Conservation (phyloP, 2,329 filamentous ascomycete genomes). For the Claviceps sp. region DNA sequence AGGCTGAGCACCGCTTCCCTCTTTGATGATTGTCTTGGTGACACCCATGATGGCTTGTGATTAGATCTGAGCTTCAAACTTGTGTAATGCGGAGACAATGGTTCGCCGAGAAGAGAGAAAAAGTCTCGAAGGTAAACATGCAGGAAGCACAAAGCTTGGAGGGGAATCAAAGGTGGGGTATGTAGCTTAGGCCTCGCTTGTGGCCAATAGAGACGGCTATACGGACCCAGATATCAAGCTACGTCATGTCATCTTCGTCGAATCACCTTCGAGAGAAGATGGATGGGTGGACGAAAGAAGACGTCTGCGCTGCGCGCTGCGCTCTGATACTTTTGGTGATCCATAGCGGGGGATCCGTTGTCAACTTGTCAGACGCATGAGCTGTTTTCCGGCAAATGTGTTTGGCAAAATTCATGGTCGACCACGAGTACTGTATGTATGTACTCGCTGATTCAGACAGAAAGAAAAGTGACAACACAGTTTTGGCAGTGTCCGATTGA, state of each 20-base stretch:
- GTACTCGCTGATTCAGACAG: too few species aligned
- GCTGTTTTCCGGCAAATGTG: too few species aligned
- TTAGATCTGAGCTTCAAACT: neutral
- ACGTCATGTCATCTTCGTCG: constrained; percentile 1
- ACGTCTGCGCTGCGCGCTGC: neutral
- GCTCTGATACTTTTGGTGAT: too few species aligned
- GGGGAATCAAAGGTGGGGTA: neutral
- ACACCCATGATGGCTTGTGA: constrained; percentile 51
- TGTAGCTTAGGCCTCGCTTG: neutral
- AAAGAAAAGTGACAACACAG: too few species aligned
- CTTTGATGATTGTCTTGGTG: constrained; percentile 47
- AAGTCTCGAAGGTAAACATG: neutral
- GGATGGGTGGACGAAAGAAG: neutral
- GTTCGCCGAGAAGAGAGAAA: neutral
- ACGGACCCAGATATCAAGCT: neutral
- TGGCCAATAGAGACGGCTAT: constrained; percentile 1
- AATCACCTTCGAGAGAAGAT: neutral
- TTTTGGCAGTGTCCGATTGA: too few species aligned
- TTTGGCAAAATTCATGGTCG: too few species aligned
- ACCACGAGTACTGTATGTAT: too few species aligned
- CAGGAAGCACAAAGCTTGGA: constrained; percentile 1
- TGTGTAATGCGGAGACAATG: neutral
- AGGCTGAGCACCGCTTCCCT: constrained; percentile 52
- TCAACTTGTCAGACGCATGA: too few species aligned
- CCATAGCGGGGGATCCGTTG: too few species aligned